These are phyloP conservation scores for Samsoniella hepiali DNA, from an alignment of 2,329 filamentous ascomycete species.

Conservation along the genomic window DNA sequence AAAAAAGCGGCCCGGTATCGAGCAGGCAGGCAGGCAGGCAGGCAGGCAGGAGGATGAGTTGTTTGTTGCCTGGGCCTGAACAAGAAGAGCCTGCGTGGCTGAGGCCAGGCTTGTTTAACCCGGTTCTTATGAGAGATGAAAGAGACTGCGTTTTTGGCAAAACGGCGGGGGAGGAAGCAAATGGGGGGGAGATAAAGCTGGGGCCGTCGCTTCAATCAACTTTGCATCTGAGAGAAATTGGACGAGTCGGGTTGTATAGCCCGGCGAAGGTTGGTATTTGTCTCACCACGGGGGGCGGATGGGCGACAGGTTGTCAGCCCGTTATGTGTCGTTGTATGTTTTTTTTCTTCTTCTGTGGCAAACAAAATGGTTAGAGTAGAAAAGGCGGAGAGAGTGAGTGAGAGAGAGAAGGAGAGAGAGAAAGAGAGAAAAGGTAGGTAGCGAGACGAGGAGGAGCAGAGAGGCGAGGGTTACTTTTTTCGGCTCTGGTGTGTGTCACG, in stretches of 20 bases:
- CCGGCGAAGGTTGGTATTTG: conserved; percentile 2
- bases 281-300: conserved; percentile 1
- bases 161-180: neutral
- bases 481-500: conserved; percentile 8
- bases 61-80: neutral
- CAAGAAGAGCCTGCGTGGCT: neutral
- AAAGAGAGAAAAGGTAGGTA: neutral
- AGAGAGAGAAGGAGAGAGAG: conserved; percentile 6
- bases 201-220: neutral
- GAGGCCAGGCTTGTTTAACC: neutral
- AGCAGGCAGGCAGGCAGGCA: neutral
- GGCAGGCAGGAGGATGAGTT: neutral
- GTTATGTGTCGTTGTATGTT: neutral
- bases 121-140: neutral
- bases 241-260: conserved; percentile 12
- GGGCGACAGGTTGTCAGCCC: conserved; percentile 1
- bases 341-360: neutral
- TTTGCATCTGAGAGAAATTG: neutral
- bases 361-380: conserved; percentile 2
- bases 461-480: conserved; percentile 1
- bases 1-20: neutral
- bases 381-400: neutral
- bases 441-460: conserved; percentile 19
- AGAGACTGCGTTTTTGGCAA: neutral
- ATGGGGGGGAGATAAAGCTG: neutral